phyloP scores from a whole-genome alignment of 2,329 filamentous ascomycete species.

The Aspergillus ustus region DNA sequence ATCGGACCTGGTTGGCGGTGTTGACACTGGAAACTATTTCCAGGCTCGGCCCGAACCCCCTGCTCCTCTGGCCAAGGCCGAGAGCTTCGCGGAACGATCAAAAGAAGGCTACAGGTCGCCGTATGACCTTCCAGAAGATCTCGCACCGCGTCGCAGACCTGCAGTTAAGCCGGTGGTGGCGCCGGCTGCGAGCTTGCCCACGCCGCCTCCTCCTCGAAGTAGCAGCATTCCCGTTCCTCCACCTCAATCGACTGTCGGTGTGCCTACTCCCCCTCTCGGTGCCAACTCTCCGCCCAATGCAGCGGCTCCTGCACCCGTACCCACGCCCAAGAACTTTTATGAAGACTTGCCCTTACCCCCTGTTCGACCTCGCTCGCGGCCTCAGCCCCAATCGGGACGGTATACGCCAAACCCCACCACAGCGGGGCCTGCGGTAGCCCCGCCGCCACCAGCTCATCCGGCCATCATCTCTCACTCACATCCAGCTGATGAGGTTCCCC shows the following conservation, averaged over 20 bases:
- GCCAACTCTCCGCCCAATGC: conserved; percentile 37
- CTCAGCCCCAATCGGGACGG: conserved; percentile 49
- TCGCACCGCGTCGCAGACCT: conserved; percentile 68
- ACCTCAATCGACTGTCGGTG: conserved; percentile 16
- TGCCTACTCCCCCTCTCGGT: conserved; percentile 32
- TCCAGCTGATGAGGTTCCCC: conserved; percentile 24
- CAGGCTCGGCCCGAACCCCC: conserved; percentile 32
- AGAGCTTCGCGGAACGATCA: conserved; percentile 88
- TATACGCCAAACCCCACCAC: conserved; percentile 44
- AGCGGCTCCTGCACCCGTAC: background rate
- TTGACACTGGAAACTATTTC: conserved; percentile 35
- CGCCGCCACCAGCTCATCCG: conserved; percentile 24
- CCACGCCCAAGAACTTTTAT: conserved; percentile 65
- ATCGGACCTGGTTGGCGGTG: conserved; percentile 49
- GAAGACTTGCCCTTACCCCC: conserved; percentile 71
- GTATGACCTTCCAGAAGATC: conserved; percentile 91
- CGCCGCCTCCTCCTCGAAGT: conserved; percentile 63
- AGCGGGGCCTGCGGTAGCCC: conserved; percentile 25
- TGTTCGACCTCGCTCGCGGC: conserved; percentile 59
- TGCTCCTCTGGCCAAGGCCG: conserved; percentile 56
- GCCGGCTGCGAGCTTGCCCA: conserved; percentile 49
- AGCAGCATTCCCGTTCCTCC: conserved; percentile 59
- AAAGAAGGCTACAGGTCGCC: conserved; percentile 94
- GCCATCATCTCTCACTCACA: conserved; percentile 26
- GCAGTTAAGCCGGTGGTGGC: conserved; percentile 59